Conservation (phyloP, 2,329 filamentous ascomycete genomes). For the Penicillium paneum region DNA sequence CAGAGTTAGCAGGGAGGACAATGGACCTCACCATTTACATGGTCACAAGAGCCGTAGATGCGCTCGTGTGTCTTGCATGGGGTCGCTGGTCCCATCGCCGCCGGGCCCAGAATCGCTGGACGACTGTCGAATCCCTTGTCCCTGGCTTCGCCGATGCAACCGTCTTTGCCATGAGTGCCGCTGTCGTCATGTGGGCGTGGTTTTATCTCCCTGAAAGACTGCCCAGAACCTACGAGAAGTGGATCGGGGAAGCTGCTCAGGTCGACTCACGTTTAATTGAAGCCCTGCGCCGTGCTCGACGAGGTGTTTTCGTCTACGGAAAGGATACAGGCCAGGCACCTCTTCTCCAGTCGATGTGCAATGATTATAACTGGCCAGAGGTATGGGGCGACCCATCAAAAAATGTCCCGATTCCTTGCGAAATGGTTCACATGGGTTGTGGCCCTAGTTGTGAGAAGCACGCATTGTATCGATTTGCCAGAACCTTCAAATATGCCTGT, state of each 20-base stretch:
- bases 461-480: constrained; percentile 63
- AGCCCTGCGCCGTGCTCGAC: constrained; percentile 65
- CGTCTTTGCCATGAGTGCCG: constrained; percentile 69
- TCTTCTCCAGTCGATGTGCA: constrained; percentile 68
- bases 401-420: constrained; percentile 72
- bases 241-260: constrained; percentile 74
- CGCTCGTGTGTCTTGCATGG: constrained; percentile 66
- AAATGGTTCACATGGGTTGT: constrained; percentile 77
- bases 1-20: constrained; percentile 63
- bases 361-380: constrained; percentile 65
- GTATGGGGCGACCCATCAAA: constrained; percentile 69
- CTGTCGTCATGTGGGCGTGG: constrained; percentile 85
- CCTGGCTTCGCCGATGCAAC: constrained; percentile 59
- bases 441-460: constrained; percentile 71
- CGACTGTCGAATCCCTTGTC: constrained; percentile 40
- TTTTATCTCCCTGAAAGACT: constrained; percentile 71
- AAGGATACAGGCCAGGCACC: constrained; percentile 67
- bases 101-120: constrained; percentile 30
- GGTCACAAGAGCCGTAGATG: constrained; percentile 67
- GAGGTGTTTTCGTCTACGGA: constrained; percentile 66
- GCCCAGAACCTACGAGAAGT: constrained; percentile 71
- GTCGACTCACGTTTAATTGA: constrained; percentile 72
- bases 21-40: constrained; percentile 81
- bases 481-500: constrained; percentile 71
- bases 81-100: constrained; percentile 42